Conservation (phyloP, 352 stramenopile species). For the Phytophthora meadii region DNA sequence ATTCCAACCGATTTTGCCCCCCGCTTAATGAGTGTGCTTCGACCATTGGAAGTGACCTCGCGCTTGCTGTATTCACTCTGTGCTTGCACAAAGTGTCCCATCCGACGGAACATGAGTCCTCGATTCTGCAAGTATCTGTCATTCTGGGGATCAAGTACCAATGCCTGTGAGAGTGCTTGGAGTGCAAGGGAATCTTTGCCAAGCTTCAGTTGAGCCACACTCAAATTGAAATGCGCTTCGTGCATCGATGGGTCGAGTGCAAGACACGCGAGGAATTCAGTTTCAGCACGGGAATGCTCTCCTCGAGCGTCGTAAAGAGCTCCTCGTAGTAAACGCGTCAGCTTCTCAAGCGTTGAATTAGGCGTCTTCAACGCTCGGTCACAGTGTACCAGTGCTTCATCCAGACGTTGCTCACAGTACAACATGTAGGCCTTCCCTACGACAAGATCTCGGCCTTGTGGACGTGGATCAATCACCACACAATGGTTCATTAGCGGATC, state of each 20-base stretch:
- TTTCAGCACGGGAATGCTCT: conserved; percentile 50
- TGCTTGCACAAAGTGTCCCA: conserved; percentile 51
- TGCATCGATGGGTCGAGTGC: conserved; percentile 60
- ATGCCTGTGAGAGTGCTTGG: conserved; percentile 44
- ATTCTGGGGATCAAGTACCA: conserved; percentile 49
- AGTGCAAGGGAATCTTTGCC: conserved; percentile 52
- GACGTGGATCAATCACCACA: conserved; percentile 61
- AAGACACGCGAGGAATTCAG: conserved; percentile 52
- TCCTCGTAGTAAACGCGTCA: conserved; percentile 63
- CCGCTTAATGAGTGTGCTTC: conserved; percentile 38
- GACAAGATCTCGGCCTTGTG: conserved; percentile 48
- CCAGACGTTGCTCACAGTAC: conserved; percentile 63
- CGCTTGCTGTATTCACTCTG: conserved; percentile 64
- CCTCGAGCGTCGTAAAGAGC: conserved; percentile 64
- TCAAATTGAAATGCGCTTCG: conserved; percentile 72
- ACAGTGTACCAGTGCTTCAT: conserved; percentile 63
- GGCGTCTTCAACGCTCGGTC: conserved; percentile 60
- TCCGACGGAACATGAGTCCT: conserved; percentile 62
- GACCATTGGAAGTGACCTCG: conserved; percentile 18
- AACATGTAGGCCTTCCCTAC: conserved; percentile 64
- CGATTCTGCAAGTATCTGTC: conserved; percentile 61
- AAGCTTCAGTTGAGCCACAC: conserved; percentile 56
- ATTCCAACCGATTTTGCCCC: conserved; percentile 1
- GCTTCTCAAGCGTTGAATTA: conserved; percentile 64
- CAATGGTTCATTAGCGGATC: conserved; percentile 75